Base-by-base conservation (phyloP, 2,329 filamentous ascomycete genomes). In the Peltaster fructicola region DNA sequence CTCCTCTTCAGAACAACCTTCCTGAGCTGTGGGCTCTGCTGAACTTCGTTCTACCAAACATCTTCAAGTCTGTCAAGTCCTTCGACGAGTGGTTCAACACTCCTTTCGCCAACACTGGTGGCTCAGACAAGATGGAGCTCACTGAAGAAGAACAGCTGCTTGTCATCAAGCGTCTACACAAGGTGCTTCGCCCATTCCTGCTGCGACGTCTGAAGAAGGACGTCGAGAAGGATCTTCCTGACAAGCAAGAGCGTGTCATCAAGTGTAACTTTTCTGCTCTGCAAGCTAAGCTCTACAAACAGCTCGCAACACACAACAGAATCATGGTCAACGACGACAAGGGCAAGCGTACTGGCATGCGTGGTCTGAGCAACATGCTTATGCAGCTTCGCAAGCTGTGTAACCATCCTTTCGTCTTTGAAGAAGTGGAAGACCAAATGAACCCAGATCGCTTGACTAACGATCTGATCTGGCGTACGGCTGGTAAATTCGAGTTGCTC, bases 61-160 rank as follows among this genome's bases (percentile, higher is more conserved):
- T 98, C 38, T 98, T 98, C 73, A 98, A 98, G 52, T 95, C 88
- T 2, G 82, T 85, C 34, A 93, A 88, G 50, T 95, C 85, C 2
- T 98, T 98, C 46, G 88, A 98, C 50, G 88, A 98, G 52, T 98
- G 88, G 88, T 98, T 98, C 70, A 98, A 95, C 50, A 98, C 88
- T 14, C 88, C 88, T 0, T 98, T 98, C 51, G 88, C 88, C 39
- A 98, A 98, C 49, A 98, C 88, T 4, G 88, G 88, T 53, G 74
- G 81, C 19, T 85, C 95, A 54, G 88, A 98, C 54, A 92, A 88
- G 62, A 98, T 98, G 79, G 85, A 95, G 47, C 63, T 98, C 34
- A 91, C 78, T 8, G 88, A 98, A 88, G 88, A 98, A 88, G 88
- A 98, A 55, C 82, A 92, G 50, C 70, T 98, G 53, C 76, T 98